Conservation (phyloP, 768 basidiomycete genomes). For the Phaffia australis region DNA sequence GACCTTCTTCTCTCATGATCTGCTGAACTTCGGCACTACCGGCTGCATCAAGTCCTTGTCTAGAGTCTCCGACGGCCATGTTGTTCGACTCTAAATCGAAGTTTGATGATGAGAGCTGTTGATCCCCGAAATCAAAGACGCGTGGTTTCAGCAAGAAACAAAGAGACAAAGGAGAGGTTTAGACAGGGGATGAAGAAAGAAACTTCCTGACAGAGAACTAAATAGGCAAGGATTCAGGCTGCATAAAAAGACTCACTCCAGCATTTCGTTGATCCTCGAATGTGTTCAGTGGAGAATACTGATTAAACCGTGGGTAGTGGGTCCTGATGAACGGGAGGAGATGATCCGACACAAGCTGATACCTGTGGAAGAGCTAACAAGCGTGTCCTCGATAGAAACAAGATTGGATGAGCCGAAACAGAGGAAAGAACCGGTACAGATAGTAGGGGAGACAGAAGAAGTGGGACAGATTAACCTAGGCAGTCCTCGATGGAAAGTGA, state of each 20-base stretch:
- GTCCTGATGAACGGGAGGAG: constrained; percentile 12
- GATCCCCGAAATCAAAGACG: too few species aligned
- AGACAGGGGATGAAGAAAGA: not conserved
- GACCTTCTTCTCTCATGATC: constrained; percentile 24
- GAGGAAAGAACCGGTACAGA: not conserved
- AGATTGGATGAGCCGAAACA: not conserved
- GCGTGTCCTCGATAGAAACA: not conserved
- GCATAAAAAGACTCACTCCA: constrained; percentile 9
- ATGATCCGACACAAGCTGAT: constrained; percentile 25
- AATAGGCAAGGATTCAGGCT: not conserved
- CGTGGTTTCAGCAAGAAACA: too few species aligned
- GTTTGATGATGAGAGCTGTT: constrained; percentile 14
- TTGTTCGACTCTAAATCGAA: constrained; percentile 25
- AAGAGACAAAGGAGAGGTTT: not conserved
- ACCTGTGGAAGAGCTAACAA: not conserved
- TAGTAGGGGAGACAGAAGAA: not conserved
- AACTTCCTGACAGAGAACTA: not conserved
- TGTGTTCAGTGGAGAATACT: constrained; percentile 8
- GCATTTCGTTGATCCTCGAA: constrained; percentile 7
- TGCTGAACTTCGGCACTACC: constrained; percentile 20
- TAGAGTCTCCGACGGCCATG: constrained; percentile 8
- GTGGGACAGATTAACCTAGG: not conserved
- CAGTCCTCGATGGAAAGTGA: not conserved
- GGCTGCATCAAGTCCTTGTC: constrained; percentile 15
- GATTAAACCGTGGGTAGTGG: not conserved